Evolutionary conservation across 108 stramenopile genomes (phyloP), one percentile per base, ranked within the genome.

Genomic region (Skeletonema grethae): DNA sequence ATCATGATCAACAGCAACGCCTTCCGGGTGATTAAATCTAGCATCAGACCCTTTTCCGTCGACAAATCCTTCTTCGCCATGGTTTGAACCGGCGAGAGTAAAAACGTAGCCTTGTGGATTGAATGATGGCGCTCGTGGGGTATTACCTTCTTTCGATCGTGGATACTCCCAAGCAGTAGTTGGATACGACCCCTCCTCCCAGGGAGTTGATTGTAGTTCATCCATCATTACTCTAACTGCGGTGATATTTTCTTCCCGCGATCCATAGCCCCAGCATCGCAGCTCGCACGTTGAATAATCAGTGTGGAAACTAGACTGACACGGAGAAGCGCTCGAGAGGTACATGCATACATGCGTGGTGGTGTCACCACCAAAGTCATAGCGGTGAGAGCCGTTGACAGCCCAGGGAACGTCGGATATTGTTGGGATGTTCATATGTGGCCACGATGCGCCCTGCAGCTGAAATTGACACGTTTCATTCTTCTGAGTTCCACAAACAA

Each of bases 401-500:
- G 91, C 86, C 88, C 88, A 96, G n/a, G 93, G 90, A 18, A 86
- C 77, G 74, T 96, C 93, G 35, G 79, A 70, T 10, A 90, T 77
- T 22, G 86, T 75, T 6, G 90, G 87, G 4, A 96, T 74, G 61
- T 94, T 94, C 7, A 96, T 68, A 1, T 84, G 65, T 16, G 84
- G 71, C 32, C 66, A 48, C 34, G 72, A 45, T 13, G 92, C 85
- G 18, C 95, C 95, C 65, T 96, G 95, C 8, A 94, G 45, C 69
- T 96, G 95, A 67, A 80, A 84, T 15, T 72, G 45, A 88, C 93
- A 94, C 4, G 48, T 57, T 50, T 36, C 24, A 57, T 63, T 50
- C 7, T 70, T 53, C 7, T 53, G 38, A 9, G 65, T 5, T 45
- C 79, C 86, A 65, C 93, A 95, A 0, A 31, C 80, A 57, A 94